phyloP scores from a whole-genome alignment of 495 filamentous ascomycete species.

The Tetracladium marchalianum region DNA sequence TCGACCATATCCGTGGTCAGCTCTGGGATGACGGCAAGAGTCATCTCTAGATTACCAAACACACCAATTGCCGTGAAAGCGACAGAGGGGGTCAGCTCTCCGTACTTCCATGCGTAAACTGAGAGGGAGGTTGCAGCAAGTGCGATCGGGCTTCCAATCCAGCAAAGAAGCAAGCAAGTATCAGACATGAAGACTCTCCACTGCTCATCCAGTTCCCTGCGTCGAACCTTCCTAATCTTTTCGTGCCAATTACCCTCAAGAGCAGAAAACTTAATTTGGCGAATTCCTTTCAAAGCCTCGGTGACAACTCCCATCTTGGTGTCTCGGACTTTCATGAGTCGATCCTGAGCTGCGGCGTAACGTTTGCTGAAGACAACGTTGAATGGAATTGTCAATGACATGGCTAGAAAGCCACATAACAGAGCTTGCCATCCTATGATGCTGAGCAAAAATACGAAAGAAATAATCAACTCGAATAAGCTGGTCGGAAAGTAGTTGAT shows the following conservation, averaged over 20 bases:
- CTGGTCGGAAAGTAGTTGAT: slow-evolving; percentile 63
- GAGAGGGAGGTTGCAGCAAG: slow-evolving; percentile 13
- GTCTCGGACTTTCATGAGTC: slow-evolving; percentile 23
- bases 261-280: slow-evolving; percentile 28
- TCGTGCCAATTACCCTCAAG: slow-evolving; percentile 21
- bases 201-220: slow-evolving; percentile 13
- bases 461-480: slow-evolving; percentile 39
- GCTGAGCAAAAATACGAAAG: slow-evolving; percentile 9
- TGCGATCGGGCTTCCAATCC: slow-evolving; percentile 13
- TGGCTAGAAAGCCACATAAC: slow-evolving; percentile 5
- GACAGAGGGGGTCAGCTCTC: slow-evolving; percentile 16
- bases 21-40: slow-evolving; percentile 16
- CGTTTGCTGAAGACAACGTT: slow-evolving; percentile 10
- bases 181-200: slow-evolving; percentile 14
- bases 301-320: slow-evolving; percentile 15
- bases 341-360: slow-evolving; percentile 15
- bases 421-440: slow-evolving; percentile 17
- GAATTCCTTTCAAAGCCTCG: slow-evolving; percentile 23
- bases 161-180: slow-evolving; percentile 8
- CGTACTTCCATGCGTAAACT: slow-evolving; percentile 15
- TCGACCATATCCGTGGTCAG: slow-evolving; percentile 12
- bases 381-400: slow-evolving; percentile 9
- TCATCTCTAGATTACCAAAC: slow-evolving; percentile 15
- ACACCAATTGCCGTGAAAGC: slow-evolving; percentile 24
- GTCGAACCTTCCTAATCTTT: slow-evolving; percentile 14